Evolutionary conservation across 2,329 filamentous ascomycete genomes (phyloP).

Genomic region (Calonectria naviculata): DNA sequence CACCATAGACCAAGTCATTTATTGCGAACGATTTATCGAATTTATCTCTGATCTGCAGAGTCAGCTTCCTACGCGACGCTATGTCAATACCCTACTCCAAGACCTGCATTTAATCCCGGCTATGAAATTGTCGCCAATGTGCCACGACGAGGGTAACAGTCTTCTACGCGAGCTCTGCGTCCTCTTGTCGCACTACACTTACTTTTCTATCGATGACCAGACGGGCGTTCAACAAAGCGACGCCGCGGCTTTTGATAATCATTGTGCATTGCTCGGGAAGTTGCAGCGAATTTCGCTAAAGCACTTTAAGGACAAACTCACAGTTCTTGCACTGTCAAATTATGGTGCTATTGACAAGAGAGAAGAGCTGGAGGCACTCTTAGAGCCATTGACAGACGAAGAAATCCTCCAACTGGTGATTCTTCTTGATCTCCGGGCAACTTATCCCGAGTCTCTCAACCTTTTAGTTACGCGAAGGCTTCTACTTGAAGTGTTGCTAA

Average conservation of each 20-base stretch:
- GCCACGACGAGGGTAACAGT: slow-evolving; percentile 77
- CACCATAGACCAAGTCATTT: slow-evolving; percentile 72
- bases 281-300: slow-evolving; percentile 84
- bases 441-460: slow-evolving; percentile 79
- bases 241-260: slow-evolving; percentile 80
- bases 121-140: slow-evolving; percentile 82
- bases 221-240: slow-evolving; percentile 80
- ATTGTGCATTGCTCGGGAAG: slow-evolving; percentile 80
- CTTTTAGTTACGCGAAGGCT: slow-evolving; percentile 73
- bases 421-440: slow-evolving; percentile 80
- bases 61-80: slow-evolving; percentile 92
- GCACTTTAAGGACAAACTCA: slow-evolving; percentile 89
- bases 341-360: slow-evolving; percentile 88
- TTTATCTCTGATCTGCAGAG: slow-evolving; percentile 91
- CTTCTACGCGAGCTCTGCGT: slow-evolving; percentile 84
- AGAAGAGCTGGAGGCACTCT: slow-evolving; percentile 79
- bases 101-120: slow-evolving; percentile 87
- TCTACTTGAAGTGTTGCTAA: slow-evolving; percentile 78
- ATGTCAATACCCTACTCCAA: slow-evolving; percentile 88
- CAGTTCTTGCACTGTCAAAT: slow-evolving; percentile 92
- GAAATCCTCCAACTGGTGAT: slow-evolving; percentile 78
- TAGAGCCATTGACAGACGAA: slow-evolving; percentile 77
- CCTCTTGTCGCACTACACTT: slow-evolving; percentile 87
- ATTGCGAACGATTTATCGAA: slow-evolving; percentile 94
- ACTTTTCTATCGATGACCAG: slow-evolving; percentile 93